Evolutionary conservation across 768 basidiomycete species (phyloP).

Genomic region (Dendrothele bispora): DNA sequence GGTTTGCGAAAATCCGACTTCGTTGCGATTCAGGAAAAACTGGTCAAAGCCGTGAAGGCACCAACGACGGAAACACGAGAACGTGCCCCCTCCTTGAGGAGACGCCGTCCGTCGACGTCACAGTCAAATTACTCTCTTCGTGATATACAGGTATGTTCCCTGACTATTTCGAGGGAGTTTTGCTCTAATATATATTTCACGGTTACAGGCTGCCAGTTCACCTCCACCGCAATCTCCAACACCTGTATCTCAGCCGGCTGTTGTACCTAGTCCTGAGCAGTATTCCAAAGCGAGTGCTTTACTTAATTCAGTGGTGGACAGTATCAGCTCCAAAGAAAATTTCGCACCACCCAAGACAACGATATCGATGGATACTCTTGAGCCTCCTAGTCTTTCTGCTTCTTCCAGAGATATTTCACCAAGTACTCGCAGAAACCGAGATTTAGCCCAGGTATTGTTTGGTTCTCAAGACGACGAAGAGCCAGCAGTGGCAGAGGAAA

Average conservation of each 20-base stretch:
- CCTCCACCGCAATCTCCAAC: conserved; percentile 46
- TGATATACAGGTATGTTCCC: conserved; percentile 32
- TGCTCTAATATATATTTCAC: conserved; percentile 16
- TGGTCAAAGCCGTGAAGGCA: conserved; percentile 61
- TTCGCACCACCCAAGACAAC: conserved; percentile 20
- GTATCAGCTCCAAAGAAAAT: conserved; percentile 39
- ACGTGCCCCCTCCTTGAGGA: conserved; percentile 69
- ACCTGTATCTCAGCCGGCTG: conserved; percentile 29
- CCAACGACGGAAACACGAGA: conserved; percentile 61
- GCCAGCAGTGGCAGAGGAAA: conserved; percentile 9
- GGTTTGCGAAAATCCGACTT: conserved; percentile 76
- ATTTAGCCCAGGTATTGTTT: conserved; percentile 77
- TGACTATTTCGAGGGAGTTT: background rate
- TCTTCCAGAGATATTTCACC: conserved; percentile 41
- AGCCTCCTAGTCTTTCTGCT: conserved; percentile 14
- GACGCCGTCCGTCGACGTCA: conserved; percentile 79
- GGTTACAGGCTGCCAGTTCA: conserved; percentile 57
- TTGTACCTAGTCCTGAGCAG: conserved; percentile 40
- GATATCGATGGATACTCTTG: conserved; percentile 18
- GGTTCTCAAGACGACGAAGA: conserved; percentile 43
- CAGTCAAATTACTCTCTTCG: conserved; percentile 74
- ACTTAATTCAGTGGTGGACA: conserved; percentile 60
- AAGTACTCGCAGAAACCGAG: conserved; percentile 63
- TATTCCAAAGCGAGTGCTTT: conserved; percentile 63
- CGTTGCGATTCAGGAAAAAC: conserved; percentile 69